These are phyloP conservation scores for Nakaseomyces bracarensis DNA, from an alignment of 1,139 yeast genomes.

Conservation along the genomic window DNA sequence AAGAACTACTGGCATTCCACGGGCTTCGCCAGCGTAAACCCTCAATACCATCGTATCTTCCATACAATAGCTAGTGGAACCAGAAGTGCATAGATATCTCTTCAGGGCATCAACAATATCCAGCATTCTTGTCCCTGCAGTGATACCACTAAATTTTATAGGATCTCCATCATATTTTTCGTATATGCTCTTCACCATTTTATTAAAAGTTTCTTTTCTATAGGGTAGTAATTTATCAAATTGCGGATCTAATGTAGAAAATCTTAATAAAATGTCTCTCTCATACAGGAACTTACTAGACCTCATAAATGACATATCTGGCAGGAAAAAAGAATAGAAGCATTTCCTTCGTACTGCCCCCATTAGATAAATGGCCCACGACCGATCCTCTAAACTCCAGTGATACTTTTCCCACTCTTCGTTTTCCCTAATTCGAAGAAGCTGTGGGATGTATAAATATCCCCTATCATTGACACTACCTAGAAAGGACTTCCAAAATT, in stretches of 20 bases:
- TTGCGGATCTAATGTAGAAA: constrained; percentile 23
- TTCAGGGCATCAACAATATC: not conserved
- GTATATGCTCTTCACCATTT: constrained; percentile 10
- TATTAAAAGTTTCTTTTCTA: constrained; percentile 13
- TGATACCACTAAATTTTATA: constrained; percentile 10
- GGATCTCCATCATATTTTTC: constrained; percentile 11
- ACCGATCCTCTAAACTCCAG: constrained; percentile 4
- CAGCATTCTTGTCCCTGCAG: not conserved
- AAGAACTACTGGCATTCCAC: constrained; percentile 20
- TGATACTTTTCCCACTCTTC: not conserved
- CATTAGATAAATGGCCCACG: constrained; percentile 4
- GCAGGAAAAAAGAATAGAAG: constrained; percentile 1
- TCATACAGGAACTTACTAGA: not conserved
- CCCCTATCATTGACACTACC: not conserved
- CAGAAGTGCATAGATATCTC: not conserved
- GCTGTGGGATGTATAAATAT: constrained; percentile 2
- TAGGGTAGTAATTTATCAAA: constrained; percentile 19
- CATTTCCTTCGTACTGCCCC: constrained; percentile 5
- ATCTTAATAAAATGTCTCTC: constrained; percentile 8
- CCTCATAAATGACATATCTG: not conserved
- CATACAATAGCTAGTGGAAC: constrained; percentile 9
- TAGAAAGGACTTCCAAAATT: constrained; percentile 1
- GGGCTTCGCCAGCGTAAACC: constrained; percentile 24
- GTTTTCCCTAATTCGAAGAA: not conserved
- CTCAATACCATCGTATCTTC: constrained; percentile 26